These are phyloP conservation scores for Carex scoparia DNA, from an alignment of 176 grass and related monocot genomes.

Conservation along the genomic window DNA sequence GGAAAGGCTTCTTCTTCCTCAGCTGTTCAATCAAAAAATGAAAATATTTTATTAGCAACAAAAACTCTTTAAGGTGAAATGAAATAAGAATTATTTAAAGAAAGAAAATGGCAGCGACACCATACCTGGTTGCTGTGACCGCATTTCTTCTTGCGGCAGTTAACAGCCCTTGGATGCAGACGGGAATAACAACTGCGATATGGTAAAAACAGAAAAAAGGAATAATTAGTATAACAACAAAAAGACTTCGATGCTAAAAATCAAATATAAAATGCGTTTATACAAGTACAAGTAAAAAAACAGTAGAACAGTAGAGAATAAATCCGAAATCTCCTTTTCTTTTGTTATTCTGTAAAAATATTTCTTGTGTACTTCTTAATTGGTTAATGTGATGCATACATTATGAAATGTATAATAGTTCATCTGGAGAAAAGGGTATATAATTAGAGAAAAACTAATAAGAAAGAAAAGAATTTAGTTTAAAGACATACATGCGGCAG, in stretches of 20 bases:
- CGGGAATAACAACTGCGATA: conserved; percentile 9
- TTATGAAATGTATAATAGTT: no score
- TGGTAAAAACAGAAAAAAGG: no score
- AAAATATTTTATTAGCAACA: background rate
- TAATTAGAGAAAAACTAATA: background rate
- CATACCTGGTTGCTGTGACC: conserved; percentile 7
- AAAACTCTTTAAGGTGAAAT: background rate
- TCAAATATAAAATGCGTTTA: no score
- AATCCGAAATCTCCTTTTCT: no score
- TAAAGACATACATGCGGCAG: conserved; percentile 52
- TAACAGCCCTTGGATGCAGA: background rate
- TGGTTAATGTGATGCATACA: no score
- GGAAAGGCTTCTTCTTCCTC: conserved; percentile 6
- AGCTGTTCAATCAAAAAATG: background rate
- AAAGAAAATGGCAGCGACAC: background rate
- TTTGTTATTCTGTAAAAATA: no score
- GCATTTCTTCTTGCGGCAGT: conserved; percentile 28
- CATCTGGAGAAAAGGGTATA: background rate
- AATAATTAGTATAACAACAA: background rate
- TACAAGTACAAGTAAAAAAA: no score
- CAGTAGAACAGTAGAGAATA: no score
- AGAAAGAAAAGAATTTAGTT: background rate
- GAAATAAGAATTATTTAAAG: background rate
- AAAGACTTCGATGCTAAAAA: no score
- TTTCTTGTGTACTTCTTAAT: no score